Conservation (phyloP, 805 yeast genomes). For the Lachancea nothofagi region DNA sequence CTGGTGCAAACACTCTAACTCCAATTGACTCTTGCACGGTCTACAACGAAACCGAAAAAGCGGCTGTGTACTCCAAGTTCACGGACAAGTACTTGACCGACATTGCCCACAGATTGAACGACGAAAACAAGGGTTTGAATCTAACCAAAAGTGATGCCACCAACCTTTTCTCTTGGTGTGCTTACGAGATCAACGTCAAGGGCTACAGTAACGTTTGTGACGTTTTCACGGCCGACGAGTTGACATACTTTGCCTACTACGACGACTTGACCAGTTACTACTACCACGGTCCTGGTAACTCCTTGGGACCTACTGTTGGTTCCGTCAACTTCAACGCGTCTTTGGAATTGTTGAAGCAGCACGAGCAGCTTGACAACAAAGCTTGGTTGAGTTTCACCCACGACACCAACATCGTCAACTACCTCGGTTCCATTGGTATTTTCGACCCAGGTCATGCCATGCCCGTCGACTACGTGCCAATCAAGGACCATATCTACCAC, state of each 20-base stretch:
- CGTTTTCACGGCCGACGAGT: conserved; percentile 63
- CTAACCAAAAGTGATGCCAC: conserved; percentile 49
- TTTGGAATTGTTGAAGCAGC: conserved; percentile 43
- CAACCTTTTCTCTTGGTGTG: conserved; percentile 57
- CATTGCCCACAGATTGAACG: conserved; percentile 53
- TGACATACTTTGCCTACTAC: conserved; percentile 54
- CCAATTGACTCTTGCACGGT: conserved; percentile 41
- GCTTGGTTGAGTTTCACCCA: conserved; percentile 71
- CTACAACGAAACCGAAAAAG: conserved; percentile 27
- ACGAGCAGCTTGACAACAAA: conserved; percentile 46
- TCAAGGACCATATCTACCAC: conserved; percentile 42
- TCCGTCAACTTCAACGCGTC: conserved; percentile 51
- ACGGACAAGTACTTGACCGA: conserved; percentile 39
- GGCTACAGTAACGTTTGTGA: conserved; percentile 66
- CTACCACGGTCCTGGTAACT: conserved; percentile 57
- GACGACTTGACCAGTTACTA: conserved; percentile 58
- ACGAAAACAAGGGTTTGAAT: conserved; percentile 48
- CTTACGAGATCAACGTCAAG: conserved; percentile 65
- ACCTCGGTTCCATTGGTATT: conserved; percentile 60
- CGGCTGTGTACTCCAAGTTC: conserved; percentile 19
- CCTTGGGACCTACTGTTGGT: conserved; percentile 54
- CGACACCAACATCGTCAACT: conserved; percentile 61
- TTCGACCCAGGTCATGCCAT: conserved; percentile 35
- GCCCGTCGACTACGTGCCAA: conserved; percentile 41
- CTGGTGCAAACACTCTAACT: conserved; percentile 49